A percentile compares a stretch with the other conserved stretches of the same genome.
Conservation (phyloP, 345 rosid species). For the Ceriops zippeliana region DNA sequence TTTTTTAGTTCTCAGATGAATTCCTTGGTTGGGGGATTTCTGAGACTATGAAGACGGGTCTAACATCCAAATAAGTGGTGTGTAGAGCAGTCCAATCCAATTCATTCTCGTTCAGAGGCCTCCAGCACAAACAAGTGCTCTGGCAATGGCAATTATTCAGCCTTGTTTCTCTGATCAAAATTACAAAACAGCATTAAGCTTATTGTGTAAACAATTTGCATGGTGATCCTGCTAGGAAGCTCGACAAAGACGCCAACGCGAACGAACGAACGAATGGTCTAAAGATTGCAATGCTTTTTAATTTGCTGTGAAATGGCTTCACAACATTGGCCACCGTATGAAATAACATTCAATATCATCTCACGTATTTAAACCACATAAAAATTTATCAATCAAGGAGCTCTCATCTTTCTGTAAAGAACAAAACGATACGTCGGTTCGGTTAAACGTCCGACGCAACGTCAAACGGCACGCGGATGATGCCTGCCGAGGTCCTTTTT, state of each 20-base stretch:
- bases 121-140: constrained; percentile 77
- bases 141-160: constrained; percentile 85
- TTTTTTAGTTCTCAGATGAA: too few species aligned
- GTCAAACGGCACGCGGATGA: too few species aligned
- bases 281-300: constrained; percentile 63
- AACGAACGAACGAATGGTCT: constrained; percentile 76
- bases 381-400: too few species aligned
- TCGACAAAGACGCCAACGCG: constrained; percentile 39
- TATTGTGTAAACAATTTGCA: background rate
- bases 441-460: too few species aligned
- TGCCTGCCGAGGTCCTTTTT: too few species aligned
- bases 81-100: constrained; percentile 60
- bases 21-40: too few species aligned
- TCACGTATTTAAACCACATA: too few species aligned
- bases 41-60: background rate
- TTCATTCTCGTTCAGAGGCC: constrained; percentile 54
- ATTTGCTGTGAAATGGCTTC: constrained; percentile 74
- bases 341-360: too few species aligned
- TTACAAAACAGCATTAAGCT: background rate
- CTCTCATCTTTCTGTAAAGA: background rate
- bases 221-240: background rate
- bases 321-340: constrained; percentile 44
- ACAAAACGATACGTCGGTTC: too few species aligned
- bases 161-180: constrained; percentile 63
- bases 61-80: constrained; percentile 53